Percentiles rank a stretch among this genome's conserved stretches.
Conservation (phyloP, 257 asterid genomes). For the Petunia axillaris region DNA sequence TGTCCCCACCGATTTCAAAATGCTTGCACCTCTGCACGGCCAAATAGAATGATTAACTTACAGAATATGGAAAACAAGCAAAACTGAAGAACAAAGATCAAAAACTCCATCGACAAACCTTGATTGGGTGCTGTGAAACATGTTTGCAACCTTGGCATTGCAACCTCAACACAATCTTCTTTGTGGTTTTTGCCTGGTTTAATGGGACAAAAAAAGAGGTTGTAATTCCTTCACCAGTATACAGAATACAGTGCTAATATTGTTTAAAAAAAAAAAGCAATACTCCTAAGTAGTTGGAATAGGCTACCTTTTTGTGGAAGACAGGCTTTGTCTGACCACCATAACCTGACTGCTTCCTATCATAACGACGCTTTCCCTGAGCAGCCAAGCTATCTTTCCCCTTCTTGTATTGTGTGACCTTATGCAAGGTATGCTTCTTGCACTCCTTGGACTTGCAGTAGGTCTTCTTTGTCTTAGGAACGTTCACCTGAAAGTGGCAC, state of each 20-base stretch:
- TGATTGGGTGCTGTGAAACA: slow-evolving; percentile 26
- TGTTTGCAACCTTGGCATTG: slow-evolving; percentile 28
- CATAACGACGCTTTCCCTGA: slow-evolving; percentile 30
- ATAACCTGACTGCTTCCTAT: slow-evolving; percentile 24
- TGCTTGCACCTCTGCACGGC: slow-evolving; percentile 27
- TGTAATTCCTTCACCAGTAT: background rate
- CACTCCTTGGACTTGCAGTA: slow-evolving; percentile 29
- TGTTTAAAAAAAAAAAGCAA: background rate
- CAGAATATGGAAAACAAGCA: background rate
- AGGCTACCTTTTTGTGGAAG: slow-evolving; percentile 21
- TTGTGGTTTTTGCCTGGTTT: slow-evolving; percentile 18
- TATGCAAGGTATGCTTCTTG: slow-evolving; percentile 26
- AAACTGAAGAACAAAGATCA: background rate
- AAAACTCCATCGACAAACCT: slow-evolving; percentile 1
- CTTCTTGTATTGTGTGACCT: slow-evolving; percentile 24
- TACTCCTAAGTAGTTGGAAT: background rate
- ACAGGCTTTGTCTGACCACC: slow-evolving; percentile 28
- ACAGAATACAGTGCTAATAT: background rate
- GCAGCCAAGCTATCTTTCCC: slow-evolving; percentile 27
- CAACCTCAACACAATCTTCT: slow-evolving; percentile 23
- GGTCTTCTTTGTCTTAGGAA: slow-evolving; percentile 26
- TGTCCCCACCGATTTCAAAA: slow-evolving; percentile 28
- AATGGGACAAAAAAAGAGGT: background rate
- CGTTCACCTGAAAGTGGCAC: slow-evolving; percentile 12
- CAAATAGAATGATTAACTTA: background rate